Percentiles rank a stretch among this genome's conserved stretches.
Evolutionary conservation across 2,329 filamentous ascomycete species (phyloP).

Genomic region (Herpotrichia juniperi): DNA sequence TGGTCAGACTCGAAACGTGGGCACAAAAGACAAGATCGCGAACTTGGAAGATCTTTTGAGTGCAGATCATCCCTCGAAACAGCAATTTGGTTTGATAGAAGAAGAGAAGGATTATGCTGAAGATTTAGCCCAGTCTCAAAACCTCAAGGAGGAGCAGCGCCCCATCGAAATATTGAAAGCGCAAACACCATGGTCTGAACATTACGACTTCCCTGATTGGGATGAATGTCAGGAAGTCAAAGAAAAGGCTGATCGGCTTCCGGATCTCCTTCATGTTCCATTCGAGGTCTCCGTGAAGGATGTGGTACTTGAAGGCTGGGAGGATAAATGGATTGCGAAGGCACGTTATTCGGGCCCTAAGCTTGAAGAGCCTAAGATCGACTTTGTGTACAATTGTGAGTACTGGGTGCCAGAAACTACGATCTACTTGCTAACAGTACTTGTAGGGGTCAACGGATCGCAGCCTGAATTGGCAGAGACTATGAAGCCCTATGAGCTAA

Average conservation of each 20-base stretch:
- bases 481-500: constrained; percentile 47
- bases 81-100: not conserved
- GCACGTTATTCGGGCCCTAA: constrained; percentile 40
- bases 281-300: constrained; percentile 48
- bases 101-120: not conserved
- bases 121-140: not conserved
- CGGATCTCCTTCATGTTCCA: constrained; percentile 49
- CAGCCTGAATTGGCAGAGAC: constrained; percentile 46
- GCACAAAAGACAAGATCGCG: not conserved
- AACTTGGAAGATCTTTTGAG: constrained; percentile 2
- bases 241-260: constrained; percentile 38
- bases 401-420: not conserved
- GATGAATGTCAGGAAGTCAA: constrained; percentile 36
- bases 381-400: constrained; percentile 51
- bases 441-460: constrained; percentile 51
- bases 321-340: constrained; percentile 50
- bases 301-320: constrained; percentile 49
- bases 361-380: constrained; percentile 49
- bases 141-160: not conserved
- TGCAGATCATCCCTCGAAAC: constrained; percentile 6
- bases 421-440: constrained; percentile 1
- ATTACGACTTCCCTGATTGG: constrained; percentile 29
- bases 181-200: constrained; percentile 17
- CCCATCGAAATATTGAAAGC: constrained; percentile 13
- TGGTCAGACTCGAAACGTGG: not conserved